These are phyloP conservation scores for Cordyceps cateniannulata DNA, from an alignment of 2,329 filamentous ascomycete genomes.

Conservation along the genomic window DNA sequence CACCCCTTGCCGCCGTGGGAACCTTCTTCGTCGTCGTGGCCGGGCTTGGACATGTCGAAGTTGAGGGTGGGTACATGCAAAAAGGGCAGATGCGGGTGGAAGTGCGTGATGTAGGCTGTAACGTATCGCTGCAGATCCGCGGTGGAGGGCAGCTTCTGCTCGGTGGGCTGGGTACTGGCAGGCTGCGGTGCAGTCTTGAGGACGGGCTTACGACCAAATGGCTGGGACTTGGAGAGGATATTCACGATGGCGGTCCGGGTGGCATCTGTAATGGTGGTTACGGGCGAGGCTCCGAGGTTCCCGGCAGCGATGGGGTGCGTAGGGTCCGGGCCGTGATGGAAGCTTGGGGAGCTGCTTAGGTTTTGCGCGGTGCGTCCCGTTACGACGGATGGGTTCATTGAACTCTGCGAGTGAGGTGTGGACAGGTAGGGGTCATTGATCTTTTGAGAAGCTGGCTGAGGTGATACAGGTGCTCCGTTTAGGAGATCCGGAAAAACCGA, in stretches of 20 bases:
- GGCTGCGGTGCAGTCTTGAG: constrained; percentile 47
- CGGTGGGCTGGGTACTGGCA: constrained; percentile 30
- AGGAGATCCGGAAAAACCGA: constrained; percentile 73
- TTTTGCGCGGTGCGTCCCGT: constrained; percentile 55
- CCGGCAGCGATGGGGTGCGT: constrained; percentile 65
- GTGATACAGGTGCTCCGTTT: constrained; percentile 66
- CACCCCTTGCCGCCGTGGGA: constrained; percentile 75
- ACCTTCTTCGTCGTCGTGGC: constrained; percentile 54
- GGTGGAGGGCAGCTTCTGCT: constrained; percentile 66
- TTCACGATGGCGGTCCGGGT: constrained; percentile 56
- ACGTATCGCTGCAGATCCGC: constrained; percentile 86
- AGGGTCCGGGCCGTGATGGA: constrained; percentile 61
- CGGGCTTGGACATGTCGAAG: constrained; percentile 67
- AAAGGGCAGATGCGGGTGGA: constrained; percentile 93
- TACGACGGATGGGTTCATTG: constrained; percentile 66
- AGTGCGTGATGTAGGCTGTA: constrained; percentile 81
- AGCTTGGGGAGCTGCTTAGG: constrained; percentile 54
- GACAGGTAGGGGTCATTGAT: constrained; percentile 72
- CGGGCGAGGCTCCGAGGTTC: constrained; percentile 49
- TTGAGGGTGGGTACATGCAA: constrained; percentile 85
- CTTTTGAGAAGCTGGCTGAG: constrained; percentile 65
- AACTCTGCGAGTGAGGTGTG: constrained; percentile 66
- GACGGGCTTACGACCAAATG: constrained; percentile 59
- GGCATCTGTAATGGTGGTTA: constrained; percentile 59
- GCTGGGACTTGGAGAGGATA: constrained; percentile 50